Conservation (phyloP, 2,329 filamentous ascomycete genomes). For the Calonectria pauciramosa region DNA sequence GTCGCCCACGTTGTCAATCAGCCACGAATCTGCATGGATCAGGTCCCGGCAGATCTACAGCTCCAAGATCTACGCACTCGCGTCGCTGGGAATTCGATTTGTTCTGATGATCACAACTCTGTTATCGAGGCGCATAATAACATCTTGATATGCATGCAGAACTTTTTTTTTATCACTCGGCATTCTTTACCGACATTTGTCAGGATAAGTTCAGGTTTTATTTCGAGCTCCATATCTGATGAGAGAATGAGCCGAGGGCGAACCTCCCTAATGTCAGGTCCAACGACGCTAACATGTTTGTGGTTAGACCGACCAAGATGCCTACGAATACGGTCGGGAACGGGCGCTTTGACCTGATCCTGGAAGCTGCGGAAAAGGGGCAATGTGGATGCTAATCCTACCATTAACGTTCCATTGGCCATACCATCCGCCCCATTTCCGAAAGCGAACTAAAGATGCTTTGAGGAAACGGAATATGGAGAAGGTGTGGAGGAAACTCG, state of each 20-base stretch:
- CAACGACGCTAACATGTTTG: not conserved
- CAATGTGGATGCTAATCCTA: not conserved
- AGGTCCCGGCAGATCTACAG: not conserved
- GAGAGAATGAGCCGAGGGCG: not conserved
- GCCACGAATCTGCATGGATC: not conserved
- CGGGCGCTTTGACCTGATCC: not conserved
- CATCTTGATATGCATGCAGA: not conserved
- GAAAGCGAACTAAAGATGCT: not conserved
- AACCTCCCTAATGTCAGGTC: not conserved
- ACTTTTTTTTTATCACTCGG: not conserved
- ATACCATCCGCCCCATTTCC: not conserved
- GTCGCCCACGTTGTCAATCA: not conserved
- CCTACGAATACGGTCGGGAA: slow-evolving; percentile 1
- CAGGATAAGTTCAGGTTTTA: not conserved
- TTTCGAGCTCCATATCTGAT: not conserved
- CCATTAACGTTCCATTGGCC: not conserved
- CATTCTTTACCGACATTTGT: not conserved
- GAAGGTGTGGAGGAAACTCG: not conserved
- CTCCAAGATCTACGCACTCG: not conserved
- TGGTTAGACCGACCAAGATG: not conserved
- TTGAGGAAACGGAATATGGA: not conserved
- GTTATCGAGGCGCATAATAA: not conserved
- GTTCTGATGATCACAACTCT: not conserved
- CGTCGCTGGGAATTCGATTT: not conserved
- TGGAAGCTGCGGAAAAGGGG: not conserved